Evolutionary conservation across 805 yeast species (phyloP).

Genomic region (Nakazawaea laoshanensis): DNA sequence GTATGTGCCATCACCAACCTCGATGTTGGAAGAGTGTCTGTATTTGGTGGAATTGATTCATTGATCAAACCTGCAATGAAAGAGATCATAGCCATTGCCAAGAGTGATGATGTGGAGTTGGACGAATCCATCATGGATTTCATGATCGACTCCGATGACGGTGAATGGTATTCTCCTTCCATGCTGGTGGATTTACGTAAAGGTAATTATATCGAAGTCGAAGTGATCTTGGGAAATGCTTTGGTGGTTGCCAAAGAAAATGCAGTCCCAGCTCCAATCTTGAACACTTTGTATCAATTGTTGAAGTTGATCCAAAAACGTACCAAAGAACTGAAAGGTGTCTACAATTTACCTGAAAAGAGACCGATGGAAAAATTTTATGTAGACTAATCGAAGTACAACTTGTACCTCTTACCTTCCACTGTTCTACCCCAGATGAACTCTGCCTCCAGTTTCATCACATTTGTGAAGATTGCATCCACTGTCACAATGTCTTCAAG

Average conservation of each 20-base stretch:
- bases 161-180: conserved; percentile 34
- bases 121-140: conserved; percentile 24
- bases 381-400: conserved; percentile 9
- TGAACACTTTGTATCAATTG: conserved; percentile 18
- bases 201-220: conserved; percentile 32
- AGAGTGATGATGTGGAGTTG: conserved; percentile 34
- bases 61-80: conserved; percentile 32
- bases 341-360: conserved; percentile 20
- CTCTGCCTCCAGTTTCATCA: conserved; percentile 7
- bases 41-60: conserved; percentile 20
- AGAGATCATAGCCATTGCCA: conserved; percentile 36
- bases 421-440: conserved; percentile 10
- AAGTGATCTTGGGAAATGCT: conserved; percentile 35
- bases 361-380: conserved; percentile 17
- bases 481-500: conserved; percentile 11
- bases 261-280: conserved; percentile 21
- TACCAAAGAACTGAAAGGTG: conserved; percentile 21
- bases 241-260: conserved; percentile 21
- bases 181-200: conserved; percentile 39
- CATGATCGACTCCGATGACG: conserved; percentile 32
- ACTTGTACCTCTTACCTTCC: conserved; percentile 8
- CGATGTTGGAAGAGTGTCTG: conserved; percentile 28
- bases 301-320: conserved; percentile 22
- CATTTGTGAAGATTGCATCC: conserved; percentile 11
- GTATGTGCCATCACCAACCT: conserved; percentile 32